These are phyloP conservation scores for Neonectria ditissima DNA, from an alignment of 2,329 filamentous ascomycete species.

Conservation along the genomic window DNA sequence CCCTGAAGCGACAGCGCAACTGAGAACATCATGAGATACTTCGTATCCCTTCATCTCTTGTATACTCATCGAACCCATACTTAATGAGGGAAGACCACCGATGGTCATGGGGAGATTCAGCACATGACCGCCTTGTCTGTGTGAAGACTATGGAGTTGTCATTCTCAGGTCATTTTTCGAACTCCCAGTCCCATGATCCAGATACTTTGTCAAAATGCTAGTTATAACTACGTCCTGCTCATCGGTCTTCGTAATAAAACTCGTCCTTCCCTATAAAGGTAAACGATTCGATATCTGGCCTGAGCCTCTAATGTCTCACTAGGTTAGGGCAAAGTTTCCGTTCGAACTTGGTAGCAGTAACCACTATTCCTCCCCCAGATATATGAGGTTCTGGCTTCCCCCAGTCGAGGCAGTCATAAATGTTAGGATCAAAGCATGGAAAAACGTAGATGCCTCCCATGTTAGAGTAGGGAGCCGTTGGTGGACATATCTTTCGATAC, in stretches of 20 bases:
- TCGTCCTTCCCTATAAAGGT: constrained; percentile 6
- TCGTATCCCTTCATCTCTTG: neutral
- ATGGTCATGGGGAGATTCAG: neutral
- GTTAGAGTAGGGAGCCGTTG: neutral
- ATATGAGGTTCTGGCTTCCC: neutral
- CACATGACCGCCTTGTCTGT: neutral
- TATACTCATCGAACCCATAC: neutral
- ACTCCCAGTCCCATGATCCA: constrained; percentile 6
- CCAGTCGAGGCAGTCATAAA: constrained; percentile 25
- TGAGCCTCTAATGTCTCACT: constrained; percentile 3
- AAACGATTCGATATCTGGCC: neutral
- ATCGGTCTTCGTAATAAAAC: constrained; percentile 9
- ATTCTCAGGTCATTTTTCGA: neutral
- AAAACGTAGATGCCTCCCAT: neutral
- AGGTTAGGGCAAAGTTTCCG: constrained; percentile 20
- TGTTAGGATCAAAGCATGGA: constrained; percentile 16
- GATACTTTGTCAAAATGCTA: neutral
- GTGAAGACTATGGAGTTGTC: neutral
- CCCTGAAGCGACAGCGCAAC: neutral
- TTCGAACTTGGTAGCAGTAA: neutral
- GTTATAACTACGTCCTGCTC: constrained; percentile 1
- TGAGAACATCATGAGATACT: neutral
- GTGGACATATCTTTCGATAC: neutral
- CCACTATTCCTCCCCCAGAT: neutral
- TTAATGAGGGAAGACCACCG: neutral